phyloP scores from a whole-genome alignment of 441 rosid genomes.

The Hypseocharis bilobata region DNA sequence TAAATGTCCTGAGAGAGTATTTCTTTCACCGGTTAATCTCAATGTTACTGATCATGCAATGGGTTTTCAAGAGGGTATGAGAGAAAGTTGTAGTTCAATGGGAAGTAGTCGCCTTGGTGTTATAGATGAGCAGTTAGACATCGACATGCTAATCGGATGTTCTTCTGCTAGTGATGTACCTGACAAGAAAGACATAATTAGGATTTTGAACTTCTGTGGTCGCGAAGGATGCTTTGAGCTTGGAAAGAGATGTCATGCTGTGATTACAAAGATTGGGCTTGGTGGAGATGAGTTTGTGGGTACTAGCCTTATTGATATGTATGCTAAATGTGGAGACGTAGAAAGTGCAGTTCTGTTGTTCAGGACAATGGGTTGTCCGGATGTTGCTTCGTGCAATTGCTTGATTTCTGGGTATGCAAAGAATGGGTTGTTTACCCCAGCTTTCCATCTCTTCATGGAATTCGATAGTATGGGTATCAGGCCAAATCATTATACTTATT shows the following conservation, averaged over 20 bases:
- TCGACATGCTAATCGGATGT: too few species aligned
- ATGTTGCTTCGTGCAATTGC: conserved; percentile 30
- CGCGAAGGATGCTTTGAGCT: conserved; percentile 19
- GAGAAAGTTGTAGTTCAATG: background rate
- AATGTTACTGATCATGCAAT: background rate
- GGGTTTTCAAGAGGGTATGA: background rate
- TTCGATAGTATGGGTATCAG: conserved; percentile 14
- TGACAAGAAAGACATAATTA: conserved; percentile 12
- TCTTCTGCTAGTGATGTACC: conserved; percentile 2
- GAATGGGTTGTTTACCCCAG: conserved; percentile 24
- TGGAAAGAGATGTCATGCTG: conserved; percentile 31
- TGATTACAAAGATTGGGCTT: conserved; percentile 23
- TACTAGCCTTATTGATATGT: conserved; percentile 35
- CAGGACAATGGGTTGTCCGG: conserved; percentile 16
- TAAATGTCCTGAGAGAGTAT: conserved; percentile 17
- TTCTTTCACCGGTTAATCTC: background rate
- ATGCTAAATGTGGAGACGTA: conserved; percentile 30
- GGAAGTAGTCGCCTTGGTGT: background rate
- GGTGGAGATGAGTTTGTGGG: conserved; percentile 25
- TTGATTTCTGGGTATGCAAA: conserved; percentile 29
- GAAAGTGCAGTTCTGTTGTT: conserved; percentile 21
- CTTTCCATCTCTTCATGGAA: conserved; percentile 20
- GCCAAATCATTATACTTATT: conserved; percentile 24
- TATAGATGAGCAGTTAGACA: background rate
- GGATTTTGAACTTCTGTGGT: conserved; percentile 17